Evolutionary conservation across 352 stramenopile genomes (phyloP).

Genomic region (Phytophthora meadii): DNA sequence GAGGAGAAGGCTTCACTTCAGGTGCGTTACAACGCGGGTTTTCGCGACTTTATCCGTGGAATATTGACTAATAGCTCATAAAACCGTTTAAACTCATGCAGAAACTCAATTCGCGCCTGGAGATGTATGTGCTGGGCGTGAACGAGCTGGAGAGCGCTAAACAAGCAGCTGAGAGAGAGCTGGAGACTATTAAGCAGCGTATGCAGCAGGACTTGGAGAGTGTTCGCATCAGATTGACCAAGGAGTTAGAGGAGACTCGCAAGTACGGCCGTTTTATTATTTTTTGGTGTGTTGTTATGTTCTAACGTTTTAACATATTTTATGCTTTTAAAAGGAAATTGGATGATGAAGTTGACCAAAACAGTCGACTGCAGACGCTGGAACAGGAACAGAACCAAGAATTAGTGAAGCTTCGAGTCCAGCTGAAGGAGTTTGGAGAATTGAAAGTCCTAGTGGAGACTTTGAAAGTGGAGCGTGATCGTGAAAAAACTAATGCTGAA

Average conservation of each 20-base stretch:
- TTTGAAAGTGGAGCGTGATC: conserved; percentile 56
- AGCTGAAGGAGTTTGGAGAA: conserved; percentile 75
- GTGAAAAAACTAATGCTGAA: conserved; percentile 67
- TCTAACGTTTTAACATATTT: conserved; percentile 4
- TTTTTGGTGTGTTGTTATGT: not conserved
- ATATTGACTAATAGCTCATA: conserved; percentile 6
- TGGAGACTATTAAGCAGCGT: conserved; percentile 81
- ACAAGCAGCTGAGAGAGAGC: conserved; percentile 71
- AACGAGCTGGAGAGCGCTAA: conserved; percentile 87
- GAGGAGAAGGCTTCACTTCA: conserved; percentile 86
- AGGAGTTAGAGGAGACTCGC: conserved; percentile 81
- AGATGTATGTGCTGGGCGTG: conserved; percentile 85
- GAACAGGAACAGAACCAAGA: conserved; percentile 85
- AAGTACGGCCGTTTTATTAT: conserved; percentile 40
- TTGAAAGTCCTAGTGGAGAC: conserved; percentile 62
- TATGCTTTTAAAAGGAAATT: conserved; percentile 53
- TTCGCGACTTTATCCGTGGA: not conserved
- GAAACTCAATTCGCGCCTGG: conserved; percentile 81
- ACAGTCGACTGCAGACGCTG: conserved; percentile 71
- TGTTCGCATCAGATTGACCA: conserved; percentile 59
- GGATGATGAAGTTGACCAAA: conserved; percentile 79
- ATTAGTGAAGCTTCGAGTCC: conserved; percentile 72
- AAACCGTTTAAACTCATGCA: conserved; percentile 29
- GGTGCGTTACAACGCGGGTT: conserved; percentile 33
- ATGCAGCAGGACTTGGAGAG: conserved; percentile 84